phyloP scores from a whole-genome alignment of 129 eudicot species.

The Arctium lappa region DNA sequence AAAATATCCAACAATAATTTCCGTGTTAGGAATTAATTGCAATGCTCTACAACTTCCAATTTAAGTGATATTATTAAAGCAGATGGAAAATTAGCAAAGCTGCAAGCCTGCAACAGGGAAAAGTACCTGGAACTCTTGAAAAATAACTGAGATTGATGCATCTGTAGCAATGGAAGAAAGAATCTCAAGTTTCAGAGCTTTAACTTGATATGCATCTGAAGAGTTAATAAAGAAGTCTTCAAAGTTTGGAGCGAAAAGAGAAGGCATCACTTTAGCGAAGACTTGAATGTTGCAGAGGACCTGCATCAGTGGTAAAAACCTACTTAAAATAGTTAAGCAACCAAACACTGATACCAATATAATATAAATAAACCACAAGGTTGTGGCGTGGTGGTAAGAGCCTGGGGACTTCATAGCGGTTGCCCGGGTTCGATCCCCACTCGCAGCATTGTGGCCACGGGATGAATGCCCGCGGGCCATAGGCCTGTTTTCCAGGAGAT shows the following conservation, averaged over 20 bases:
- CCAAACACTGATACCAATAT: neutral
- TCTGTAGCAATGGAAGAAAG: conserved; percentile 84
- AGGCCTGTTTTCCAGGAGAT: too few species aligned
- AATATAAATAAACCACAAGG: too few species aligned
- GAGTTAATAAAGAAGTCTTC: conserved; percentile 83
- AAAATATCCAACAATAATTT: neutral
- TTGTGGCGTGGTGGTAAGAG: too few species aligned
- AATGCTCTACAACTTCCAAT: neutral
- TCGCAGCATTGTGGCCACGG: too few species aligned
- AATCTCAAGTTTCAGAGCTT: conserved; percentile 88
- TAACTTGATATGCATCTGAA: conserved; percentile 72
- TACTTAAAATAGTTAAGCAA: conserved; percentile 4
- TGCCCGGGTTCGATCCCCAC: too few species aligned
- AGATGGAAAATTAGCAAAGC: neutral
- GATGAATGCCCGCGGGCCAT: too few species aligned
- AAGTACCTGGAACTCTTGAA: conserved; percentile 90
- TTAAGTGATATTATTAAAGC: neutral
- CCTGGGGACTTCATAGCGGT: too few species aligned
- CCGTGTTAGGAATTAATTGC: neutral
- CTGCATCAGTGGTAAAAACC: conserved; percentile 35
- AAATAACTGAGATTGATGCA: conserved; percentile 65
- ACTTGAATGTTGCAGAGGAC: conserved; percentile 97
- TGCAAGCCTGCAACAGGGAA: neutral
- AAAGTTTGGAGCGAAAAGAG: conserved; percentile 56
- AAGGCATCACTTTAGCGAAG: conserved; percentile 87